Evolutionary conservation across 192 early-diverging fungal genomes (phyloP).

Genomic region (Funneliformis geosporum): DNA sequence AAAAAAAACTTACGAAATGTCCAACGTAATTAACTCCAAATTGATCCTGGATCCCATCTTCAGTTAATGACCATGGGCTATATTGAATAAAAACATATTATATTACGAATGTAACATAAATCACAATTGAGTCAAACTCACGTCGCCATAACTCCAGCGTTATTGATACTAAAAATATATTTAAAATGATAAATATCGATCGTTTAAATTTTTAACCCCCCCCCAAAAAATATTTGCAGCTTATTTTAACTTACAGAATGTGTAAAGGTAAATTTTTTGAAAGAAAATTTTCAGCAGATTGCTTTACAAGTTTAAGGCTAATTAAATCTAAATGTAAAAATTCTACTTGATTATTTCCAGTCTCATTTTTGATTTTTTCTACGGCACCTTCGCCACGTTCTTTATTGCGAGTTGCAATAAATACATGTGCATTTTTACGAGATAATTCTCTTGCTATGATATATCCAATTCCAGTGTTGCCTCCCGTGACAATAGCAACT

Average conservation of each 20-base stretch:
- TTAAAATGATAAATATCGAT: too few species aligned
- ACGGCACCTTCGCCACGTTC: slow-evolving; percentile 29
- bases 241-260: slow-evolving; percentile 37
- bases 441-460: slow-evolving; percentile 37
- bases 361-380: slow-evolving; percentile 37
- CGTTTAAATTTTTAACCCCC: not conserved
- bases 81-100: not conserved
- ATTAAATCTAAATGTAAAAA: slow-evolving; percentile 40
- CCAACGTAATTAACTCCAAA: slow-evolving; percentile 55
- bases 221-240: not conserved
- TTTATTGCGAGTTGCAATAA: slow-evolving; percentile 35
- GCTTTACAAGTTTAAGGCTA: slow-evolving; percentile 15
- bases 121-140: slow-evolving; percentile 1
- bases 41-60: slow-evolving; percentile 45
- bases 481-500: slow-evolving; percentile 52
- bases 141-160: slow-evolving; percentile 39
- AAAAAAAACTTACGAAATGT: slow-evolving; percentile 26
- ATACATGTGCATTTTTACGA: slow-evolving; percentile 40
- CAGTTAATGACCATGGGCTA: slow-evolving; percentile 36
- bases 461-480: slow-evolving; percentile 46
- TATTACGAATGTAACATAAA: not conserved
- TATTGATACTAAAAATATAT: slow-evolving; percentile 36
- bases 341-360: slow-evolving; percentile 38
- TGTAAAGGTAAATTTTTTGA: slow-evolving; percentile 44
- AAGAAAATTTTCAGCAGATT: slow-evolving; percentile 41